Conservation (phyloP, 1,284 basidiomycete species). For the Testicularia cyperi region DNA sequence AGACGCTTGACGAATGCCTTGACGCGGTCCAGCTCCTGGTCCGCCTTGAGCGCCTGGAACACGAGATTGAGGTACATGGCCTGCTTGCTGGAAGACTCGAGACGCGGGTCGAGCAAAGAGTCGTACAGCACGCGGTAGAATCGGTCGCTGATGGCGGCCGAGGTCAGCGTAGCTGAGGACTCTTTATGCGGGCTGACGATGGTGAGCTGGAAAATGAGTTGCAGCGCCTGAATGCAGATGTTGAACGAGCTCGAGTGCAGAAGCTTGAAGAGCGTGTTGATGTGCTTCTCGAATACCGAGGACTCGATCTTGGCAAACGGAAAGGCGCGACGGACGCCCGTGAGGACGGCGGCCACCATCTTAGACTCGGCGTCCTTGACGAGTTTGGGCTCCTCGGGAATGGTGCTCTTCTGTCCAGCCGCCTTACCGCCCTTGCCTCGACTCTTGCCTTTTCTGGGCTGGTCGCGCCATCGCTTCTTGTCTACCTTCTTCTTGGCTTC, state of each 20-base stretch:
- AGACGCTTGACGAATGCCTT: conserved; percentile 84
- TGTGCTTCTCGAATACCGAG: conserved; percentile 76
- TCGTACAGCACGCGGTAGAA: conserved; percentile 91
- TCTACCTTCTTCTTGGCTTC: conserved; percentile 47
- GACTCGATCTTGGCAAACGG: conserved; percentile 79
- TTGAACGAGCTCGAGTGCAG: conserved; percentile 90
- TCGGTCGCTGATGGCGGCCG: conserved; percentile 64
- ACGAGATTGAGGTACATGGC: conserved; percentile 96
- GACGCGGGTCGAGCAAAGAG: conserved; percentile 79
- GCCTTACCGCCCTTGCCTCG: conserved; percentile 17
- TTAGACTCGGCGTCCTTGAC: conserved; percentile 70
- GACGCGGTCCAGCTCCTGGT: conserved; percentile 69
- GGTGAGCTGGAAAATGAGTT: conserved; percentile 83
- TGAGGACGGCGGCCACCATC: conserved; percentile 85
- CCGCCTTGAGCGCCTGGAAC: conserved; percentile 87
- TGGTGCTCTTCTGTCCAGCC: conserved; percentile 8
- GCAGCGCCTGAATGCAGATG: conserved; percentile 88
- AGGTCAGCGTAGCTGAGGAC: conserved; percentile 22
- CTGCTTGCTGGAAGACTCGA: conserved; percentile 85
- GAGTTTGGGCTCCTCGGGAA: conserved; percentile 36
- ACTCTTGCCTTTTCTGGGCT: conserved; percentile 50
- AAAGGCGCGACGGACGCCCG: conserved; percentile 90
- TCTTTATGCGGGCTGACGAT: conserved; percentile 21
- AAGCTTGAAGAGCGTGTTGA: conserved; percentile 91
- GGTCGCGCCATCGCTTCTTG: conserved; percentile 61